These are phyloP conservation scores for Cryptococcus neoformans DNA, from an alignment of 1,284 basidiomycete species.

Conservation along the genomic window DNA sequence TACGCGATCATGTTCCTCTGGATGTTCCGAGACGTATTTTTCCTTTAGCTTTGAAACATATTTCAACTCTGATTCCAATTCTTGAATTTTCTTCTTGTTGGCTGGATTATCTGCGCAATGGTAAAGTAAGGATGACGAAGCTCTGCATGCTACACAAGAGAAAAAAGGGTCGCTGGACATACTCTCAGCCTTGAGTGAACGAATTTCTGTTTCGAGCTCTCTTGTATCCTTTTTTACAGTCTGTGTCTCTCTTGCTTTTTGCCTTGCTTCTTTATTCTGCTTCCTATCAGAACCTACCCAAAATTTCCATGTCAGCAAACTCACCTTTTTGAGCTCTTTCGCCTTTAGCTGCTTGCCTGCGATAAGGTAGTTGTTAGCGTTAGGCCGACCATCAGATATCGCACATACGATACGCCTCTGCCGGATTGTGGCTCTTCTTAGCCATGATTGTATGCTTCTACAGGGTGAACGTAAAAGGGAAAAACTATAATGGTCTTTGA, in stretches of 20 bases:
- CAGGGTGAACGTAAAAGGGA: not conserved
- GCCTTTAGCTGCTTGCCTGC: conserved; percentile 70
- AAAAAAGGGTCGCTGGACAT: conserved; percentile 1
- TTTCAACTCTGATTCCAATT: conserved; percentile 71
- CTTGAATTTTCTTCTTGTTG: conserved; percentile 43
- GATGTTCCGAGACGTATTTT: conserved; percentile 85
- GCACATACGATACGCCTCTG: conserved; percentile 70
- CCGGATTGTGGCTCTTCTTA: conserved; percentile 78
- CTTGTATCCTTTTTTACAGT: conserved; percentile 83
- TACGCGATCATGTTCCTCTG: conserved; percentile 76
- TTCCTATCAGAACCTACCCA: not conserved
- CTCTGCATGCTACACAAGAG: not conserved
- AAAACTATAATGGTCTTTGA: not conserved
- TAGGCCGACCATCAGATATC: not conserved
- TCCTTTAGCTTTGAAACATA: conserved; percentile 79
- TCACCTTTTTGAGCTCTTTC: conserved; percentile 86
- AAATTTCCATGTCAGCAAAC: not conserved
- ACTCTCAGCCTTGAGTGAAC: conserved; percentile 32
- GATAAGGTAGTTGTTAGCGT: not conserved
- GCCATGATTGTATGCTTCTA: conserved; percentile 58
- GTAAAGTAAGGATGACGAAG: too few species aligned
- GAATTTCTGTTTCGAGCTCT: conserved; percentile 48
- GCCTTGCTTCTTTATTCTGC: conserved; percentile 77
- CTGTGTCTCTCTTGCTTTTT: conserved; percentile 73
- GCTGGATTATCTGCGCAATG: conserved; percentile 14